Evolutionary conservation across 805 yeast species (phyloP), one percentile per base, ranked within the genome.

Genomic region (Starmerella ratchasimensis): DNA sequence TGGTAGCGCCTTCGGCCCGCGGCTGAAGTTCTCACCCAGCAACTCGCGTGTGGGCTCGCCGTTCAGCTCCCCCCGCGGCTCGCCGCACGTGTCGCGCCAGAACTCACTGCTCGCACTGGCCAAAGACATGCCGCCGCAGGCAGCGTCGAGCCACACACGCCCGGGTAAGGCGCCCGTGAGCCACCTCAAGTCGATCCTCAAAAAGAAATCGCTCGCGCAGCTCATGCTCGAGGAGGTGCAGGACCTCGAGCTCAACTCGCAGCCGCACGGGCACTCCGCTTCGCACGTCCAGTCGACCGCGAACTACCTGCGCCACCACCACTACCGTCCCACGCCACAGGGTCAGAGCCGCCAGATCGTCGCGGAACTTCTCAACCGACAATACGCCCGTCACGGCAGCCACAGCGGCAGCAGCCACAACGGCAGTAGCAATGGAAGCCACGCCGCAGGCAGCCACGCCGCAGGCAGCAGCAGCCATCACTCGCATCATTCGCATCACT

Each of bases 171-270:
- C 35, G 18, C 35, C 35, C 20, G 35, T 32, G 5, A 31, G 27
- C 35, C 28, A 33, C 14, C 55, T 81, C 21, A 86, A 86, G 59
- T 90, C 96, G 19, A 88, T 88, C 42, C 63, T 88, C 51, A 88
- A 88, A 60, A 80, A 81, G 59, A 72, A 90, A 53, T 74, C 93
- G 1, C 78, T 81, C 28, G 75, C 83, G 29, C 94, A 84, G 56
- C 74, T 69, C 59, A 73, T 88, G 68, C 69, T 82, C 22, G 57
- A 54, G 28, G 54, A 50, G 15, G 39, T 46, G 10, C 45, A 44
- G n/a, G 51, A 45, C 33, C 45, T 43, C 16, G 43, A 39, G 15
- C 28, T 25, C 18, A 29, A 19, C 17, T 8, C 38, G 11, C 20
- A 32, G 13, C 21, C 21, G 17, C 31, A 31, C 11, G 13, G 4